Evolutionary conservation across 768 basidiomycete genomes (phyloP), one percentile per base, ranked within the genome.

Genomic region (Kwoniella europaea): DNA sequence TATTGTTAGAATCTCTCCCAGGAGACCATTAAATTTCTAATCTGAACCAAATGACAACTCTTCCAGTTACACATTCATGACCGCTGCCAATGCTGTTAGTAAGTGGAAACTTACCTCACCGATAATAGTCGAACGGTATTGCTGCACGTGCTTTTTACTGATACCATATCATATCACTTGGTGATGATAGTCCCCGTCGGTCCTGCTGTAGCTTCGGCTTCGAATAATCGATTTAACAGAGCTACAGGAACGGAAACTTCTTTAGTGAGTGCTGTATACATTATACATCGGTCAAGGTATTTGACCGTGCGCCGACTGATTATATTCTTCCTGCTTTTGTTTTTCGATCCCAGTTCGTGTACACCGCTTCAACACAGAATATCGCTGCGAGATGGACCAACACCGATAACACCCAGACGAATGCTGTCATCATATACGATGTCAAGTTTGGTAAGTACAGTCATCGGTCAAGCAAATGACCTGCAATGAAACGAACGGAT

Each of bases 151-250:
- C 20, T 52, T 52, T 15, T 52, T 15, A 52, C 50, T 52, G 50
- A 52, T 52, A 52, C 10, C 20, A 52, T 52, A 20, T 55, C 20
- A 52, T 52, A 20, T 55, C 15, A n/a, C 10, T 55, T n/a, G 10
- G 10, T 20, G 10, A 20, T 12, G 24, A 52, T 55, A 55, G 54
- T 55, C 24, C 54, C 54, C 54, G 54, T 55, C 24, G 54, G 54
- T 20, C 54, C 54, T 55, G 54, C 54, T 20, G 20, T 20, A 18
- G 54, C 54, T 55, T 55, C 54, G 20, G 54, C 54, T 24, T 55
- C 54, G 10, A 55, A 55, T 22, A 55, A 55, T 24, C 15, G 54
- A 55, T 55, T 55, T n/a, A 55, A 55, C 54, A 18, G 54, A 55
- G 54, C 54, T 5, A 55, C 54, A 20, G 54, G 54, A 20, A 55